Conservation (phyloP, 2,329 filamentous ascomycete genomes). For the Neopestalotiopsis sp. region DNA sequence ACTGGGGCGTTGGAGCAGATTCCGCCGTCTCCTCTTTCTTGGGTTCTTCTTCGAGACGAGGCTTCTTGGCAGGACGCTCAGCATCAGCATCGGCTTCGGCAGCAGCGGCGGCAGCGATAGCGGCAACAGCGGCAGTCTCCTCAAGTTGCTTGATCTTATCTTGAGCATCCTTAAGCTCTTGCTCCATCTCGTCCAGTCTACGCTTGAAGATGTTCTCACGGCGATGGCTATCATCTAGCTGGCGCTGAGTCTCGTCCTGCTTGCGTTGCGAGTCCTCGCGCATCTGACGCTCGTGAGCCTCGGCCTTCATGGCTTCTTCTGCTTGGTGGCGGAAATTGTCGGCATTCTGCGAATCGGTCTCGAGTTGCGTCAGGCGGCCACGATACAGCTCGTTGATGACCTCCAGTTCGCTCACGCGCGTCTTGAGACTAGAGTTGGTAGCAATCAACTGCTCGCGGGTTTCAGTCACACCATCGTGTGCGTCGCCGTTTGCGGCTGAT, state of each 20-base stretch:
- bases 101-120: neutral
- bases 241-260: slow-evolving; percentile 54
- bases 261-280: slow-evolving; percentile 50
- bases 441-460: slow-evolving; percentile 81
- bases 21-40: slow-evolving; percentile 14
- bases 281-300: slow-evolving; percentile 62
- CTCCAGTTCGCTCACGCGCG: slow-evolving; percentile 91
- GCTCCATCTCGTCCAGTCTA: slow-evolving; percentile 79
- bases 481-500: slow-evolving; percentile 59
- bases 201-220: slow-evolving; percentile 84
- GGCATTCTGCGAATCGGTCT: slow-evolving; percentile 74
- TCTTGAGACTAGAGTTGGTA: slow-evolving; percentile 88
- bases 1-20: slow-evolving; percentile 9
- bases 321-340: slow-evolving; percentile 55
- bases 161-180: slow-evolving; percentile 47
- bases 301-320: slow-evolving; percentile 61
- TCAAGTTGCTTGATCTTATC: slow-evolving; percentile 26
- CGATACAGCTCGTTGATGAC: slow-evolving; percentile 88
- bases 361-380: slow-evolving; percentile 78
- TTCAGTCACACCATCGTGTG: slow-evolving; percentile 73
- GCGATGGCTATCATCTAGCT: slow-evolving; percentile 77
- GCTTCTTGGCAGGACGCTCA: slow-evolving; percentile 19
- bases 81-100: neutral
- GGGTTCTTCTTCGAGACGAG: slow-evolving; percentile 18
- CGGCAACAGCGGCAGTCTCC: slow-evolving; percentile 1